Evolutionary conservation across 495 filamentous ascomycete genomes (phyloP).

Genomic region (Melanomma pulvis-pyrius): DNA sequence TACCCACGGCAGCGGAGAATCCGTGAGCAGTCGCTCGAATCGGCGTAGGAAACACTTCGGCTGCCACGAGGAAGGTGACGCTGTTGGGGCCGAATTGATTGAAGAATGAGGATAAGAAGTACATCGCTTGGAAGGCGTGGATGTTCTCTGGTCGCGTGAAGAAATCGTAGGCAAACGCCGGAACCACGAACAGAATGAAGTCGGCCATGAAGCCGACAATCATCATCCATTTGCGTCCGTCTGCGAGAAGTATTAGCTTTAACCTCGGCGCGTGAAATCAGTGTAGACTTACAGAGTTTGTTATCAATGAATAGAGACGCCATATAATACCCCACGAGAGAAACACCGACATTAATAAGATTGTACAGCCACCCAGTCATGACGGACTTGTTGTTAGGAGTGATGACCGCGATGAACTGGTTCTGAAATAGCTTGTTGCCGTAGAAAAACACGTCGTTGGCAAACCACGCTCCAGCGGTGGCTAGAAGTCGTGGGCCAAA

Average conservation of each 20-base stretch:
- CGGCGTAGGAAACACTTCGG: conserved; percentile 86
- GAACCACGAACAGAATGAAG: conserved; percentile 85
- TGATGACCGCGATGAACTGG: conserved; percentile 79
- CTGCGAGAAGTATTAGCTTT: neutral
- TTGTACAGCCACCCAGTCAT: conserved; percentile 90
- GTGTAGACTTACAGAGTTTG: conserved; percentile 61
- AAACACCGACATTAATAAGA: conserved; percentile 79
- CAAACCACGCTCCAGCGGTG: conserved; percentile 82
- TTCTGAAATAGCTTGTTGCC: conserved; percentile 95
- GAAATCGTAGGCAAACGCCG: conserved; percentile 81
- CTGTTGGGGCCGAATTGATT: conserved; percentile 94
- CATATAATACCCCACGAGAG: conserved; percentile 80
- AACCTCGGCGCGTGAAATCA: neutral
- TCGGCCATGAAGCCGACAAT: conserved; percentile 83
- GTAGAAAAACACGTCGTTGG: conserved; percentile 96
- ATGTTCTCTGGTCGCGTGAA: conserved; percentile 67
- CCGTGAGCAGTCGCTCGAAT: conserved; percentile 90
- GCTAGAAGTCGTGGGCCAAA: conserved; percentile 84
- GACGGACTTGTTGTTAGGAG: conserved; percentile 61
- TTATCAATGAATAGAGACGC: conserved; percentile 82
- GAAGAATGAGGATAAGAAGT: conserved; percentile 92
- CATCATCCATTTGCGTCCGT: conserved; percentile 90
- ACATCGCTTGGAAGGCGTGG: conserved; percentile 85
- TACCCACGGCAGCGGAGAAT: conserved; percentile 81
- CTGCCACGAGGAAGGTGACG: conserved; percentile 89